A percentile compares a stretch with the other conserved stretches of the same genome.
These are phyloP conservation scores for Aureobasidium sp. DNA, from an alignment of 2,329 filamentous ascomycete species.

Conservation along the genomic window DNA sequence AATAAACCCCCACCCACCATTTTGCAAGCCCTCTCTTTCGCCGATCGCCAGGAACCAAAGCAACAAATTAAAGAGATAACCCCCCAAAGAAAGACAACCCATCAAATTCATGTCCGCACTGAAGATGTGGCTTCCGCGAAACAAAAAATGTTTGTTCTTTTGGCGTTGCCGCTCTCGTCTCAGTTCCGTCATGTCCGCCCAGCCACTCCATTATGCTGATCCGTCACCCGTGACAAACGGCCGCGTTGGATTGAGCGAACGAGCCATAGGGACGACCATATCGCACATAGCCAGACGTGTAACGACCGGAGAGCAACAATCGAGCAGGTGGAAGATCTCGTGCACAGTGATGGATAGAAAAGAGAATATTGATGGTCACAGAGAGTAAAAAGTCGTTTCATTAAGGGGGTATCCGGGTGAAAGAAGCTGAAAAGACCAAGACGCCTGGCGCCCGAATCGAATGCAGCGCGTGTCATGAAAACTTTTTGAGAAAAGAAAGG, in stretches of 20 bases:
- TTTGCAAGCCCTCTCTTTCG: not conserved
- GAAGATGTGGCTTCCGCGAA: not conserved
- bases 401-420: constrained; percentile 12
- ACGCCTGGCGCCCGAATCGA: constrained; percentile 10
- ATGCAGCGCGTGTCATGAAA: constrained; percentile 12
- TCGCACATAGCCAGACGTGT: not conserved
- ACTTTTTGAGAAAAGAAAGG: constrained; percentile 9
- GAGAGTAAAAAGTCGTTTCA: constrained; percentile 11
- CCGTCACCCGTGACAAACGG: no score
- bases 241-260: not conserved
- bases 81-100: not conserved
- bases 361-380: constrained; percentile 3
- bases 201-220: no score
- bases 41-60: not conserved
- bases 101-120: not conserved
- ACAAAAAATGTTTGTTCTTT: not conserved
- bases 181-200: no score
- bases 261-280: not conserved
- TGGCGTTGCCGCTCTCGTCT: not conserved
- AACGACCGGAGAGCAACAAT: not conserved
- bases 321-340: not conserved
- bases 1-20: not conserved
- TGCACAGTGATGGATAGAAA: not conserved
- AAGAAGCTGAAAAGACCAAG: constrained; percentile 10
- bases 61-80: not conserved